Percentiles rank a stretch among this genome's conserved stretches.
These are phyloP conservation scores for Otatea glauca DNA, from an alignment of 176 grass and related monocot species.

Conservation along the genomic window DNA sequence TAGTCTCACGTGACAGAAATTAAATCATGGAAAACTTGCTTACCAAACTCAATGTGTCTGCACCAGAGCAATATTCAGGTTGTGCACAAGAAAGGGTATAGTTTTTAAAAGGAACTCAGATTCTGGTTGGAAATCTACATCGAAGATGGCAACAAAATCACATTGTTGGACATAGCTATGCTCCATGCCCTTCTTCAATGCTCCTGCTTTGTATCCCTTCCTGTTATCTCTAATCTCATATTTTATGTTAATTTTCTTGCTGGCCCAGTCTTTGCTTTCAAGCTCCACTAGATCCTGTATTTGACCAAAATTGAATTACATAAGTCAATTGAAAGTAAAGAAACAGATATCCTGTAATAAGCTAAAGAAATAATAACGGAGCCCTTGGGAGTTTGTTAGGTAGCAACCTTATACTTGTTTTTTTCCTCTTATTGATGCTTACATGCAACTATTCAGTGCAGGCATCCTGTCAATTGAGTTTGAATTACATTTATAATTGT, in stretches of 20 bases:
- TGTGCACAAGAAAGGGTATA: conserved; percentile 77
- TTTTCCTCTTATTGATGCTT: neutral
- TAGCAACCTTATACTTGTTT: neutral
- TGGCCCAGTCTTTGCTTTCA: conserved; percentile 65
- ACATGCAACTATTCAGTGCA: neutral
- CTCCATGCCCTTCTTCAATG: conserved; percentile 74
- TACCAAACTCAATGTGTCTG: conserved; percentile 85
- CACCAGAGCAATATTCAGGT: conserved; percentile 64
- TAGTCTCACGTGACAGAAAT: neutral
- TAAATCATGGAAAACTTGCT: neutral
- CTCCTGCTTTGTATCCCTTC: conserved; percentile 82
- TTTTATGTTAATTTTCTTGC: conserved; percentile 62
- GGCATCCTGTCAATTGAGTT: neutral
- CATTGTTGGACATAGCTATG: conserved; percentile 62
- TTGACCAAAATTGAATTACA: conserved; percentile 34
- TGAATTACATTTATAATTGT: neutral
- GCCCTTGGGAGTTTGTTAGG: neutral
- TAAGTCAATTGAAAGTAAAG: neutral
- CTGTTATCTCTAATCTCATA: conserved; percentile 62
- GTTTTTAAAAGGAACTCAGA: conserved; percentile 74
- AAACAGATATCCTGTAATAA: neutral
- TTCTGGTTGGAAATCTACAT: conserved; percentile 76
- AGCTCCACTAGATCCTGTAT: conserved; percentile 70
- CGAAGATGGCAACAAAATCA: conserved; percentile 77
- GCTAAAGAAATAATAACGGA: neutral